Evolutionary conservation across 108 stramenopile species (phyloP).

Genomic region (Skeletonema tropicum): DNA sequence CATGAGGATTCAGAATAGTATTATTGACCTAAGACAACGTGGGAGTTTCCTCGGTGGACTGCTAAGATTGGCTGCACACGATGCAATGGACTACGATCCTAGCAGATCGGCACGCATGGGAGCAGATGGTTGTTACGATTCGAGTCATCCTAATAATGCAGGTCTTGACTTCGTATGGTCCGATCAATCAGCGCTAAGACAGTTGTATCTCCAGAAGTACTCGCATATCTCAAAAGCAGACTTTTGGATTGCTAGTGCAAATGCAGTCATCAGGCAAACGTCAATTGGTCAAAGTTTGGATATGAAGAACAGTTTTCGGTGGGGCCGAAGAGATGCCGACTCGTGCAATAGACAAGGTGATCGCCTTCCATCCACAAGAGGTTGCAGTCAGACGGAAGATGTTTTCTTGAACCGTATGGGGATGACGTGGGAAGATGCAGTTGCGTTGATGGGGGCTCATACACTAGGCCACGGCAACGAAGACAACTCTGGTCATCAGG

Average conservation of each 20-base stretch:
- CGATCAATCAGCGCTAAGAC: conserved; percentile 19
- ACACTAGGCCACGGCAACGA: conserved; percentile 36
- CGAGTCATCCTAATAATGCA: conserved; percentile 30
- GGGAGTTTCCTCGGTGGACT: conserved; percentile 52
- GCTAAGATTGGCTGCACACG: conserved; percentile 47
- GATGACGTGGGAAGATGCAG: conserved; percentile 48
- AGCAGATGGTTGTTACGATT: conserved; percentile 52
- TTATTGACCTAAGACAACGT: conserved; percentile 14
- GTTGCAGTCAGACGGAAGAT: conserved; percentile 37
- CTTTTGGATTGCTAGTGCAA: conserved; percentile 49
- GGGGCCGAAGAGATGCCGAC: conserved; percentile 32
- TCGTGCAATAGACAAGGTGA: conserved; percentile 23
- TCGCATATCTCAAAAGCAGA: conserved; percentile 34
- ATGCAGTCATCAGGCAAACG: conserved; percentile 44
- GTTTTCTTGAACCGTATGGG: conserved; percentile 41
- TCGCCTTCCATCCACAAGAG: conserved; percentile 29
- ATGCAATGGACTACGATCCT: conserved; percentile 49
- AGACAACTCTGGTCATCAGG: conserved; percentile 38
- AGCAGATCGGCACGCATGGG: conserved; percentile 10
- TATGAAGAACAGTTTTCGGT: conserved; percentile 37
- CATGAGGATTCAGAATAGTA: conserved; percentile 19
- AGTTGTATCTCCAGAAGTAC: conserved; percentile 36
- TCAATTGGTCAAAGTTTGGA: conserved; percentile 35
- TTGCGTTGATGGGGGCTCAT: conserved; percentile 53
- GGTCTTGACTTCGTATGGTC: conserved; percentile 49